These are phyloP conservation scores for Fraxinus sp. DNA, from an alignment of 305 asterid genomes.

Conservation along the genomic window DNA sequence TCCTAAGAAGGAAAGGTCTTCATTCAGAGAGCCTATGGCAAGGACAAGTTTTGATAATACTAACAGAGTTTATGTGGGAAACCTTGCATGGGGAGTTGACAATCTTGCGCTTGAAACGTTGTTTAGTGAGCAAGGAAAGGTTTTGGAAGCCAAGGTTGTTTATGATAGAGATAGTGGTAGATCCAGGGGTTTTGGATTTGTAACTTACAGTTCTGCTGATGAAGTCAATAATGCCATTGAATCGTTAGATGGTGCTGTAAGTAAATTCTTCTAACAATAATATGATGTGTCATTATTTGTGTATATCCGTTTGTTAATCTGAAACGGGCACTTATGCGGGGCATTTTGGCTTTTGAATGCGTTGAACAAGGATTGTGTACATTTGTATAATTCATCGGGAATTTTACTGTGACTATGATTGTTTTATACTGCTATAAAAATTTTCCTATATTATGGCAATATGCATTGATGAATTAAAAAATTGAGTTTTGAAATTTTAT, in stretches of 20 bases:
- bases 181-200: conserved; percentile 93
- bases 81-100: conserved; percentile 90
- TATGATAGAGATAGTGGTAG: conserved; percentile 82
- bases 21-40: conserved; percentile 47
- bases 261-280: conserved; percentile 24
- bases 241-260: conserved; percentile 68
- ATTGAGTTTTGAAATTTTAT: background rate
- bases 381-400: background rate
- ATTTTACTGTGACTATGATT: background rate
- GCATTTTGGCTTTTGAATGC: background rate
- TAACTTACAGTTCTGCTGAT: conserved; percentile 62
- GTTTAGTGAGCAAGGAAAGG: conserved; percentile 81
- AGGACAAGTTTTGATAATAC: conserved; percentile 36
- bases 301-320: background rate
- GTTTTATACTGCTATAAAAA: background rate
- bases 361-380: background rate
- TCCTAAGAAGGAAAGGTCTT: conserved; percentile 48
- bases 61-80: conserved; percentile 71
- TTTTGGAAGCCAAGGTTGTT: conserved; percentile 80
- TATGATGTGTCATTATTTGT: background rate
- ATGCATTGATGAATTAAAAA: background rate
- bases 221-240: conserved; percentile 73
- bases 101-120: conserved; percentile 60
- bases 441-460: background rate
- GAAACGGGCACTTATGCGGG: background rate